These are phyloP conservation scores for Orychophragmus violaceus DNA, from an alignment of 345 rosid genomes.

Conservation along the genomic window DNA sequence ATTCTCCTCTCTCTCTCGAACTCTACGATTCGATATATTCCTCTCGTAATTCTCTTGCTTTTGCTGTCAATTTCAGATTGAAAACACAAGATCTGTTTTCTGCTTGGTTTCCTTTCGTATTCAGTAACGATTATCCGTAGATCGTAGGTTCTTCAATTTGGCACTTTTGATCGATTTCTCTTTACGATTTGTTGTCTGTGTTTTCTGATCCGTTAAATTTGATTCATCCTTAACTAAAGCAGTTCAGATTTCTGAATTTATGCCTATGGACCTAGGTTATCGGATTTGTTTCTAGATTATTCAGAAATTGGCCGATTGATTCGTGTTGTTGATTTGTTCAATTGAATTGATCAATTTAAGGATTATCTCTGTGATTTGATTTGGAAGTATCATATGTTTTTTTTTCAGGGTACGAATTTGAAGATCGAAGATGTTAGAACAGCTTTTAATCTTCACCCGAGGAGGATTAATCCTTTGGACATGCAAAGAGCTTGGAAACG, in stretches of 20 bases:
- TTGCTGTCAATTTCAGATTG: neutral
- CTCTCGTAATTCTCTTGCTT: neutral
- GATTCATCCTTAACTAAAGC: neutral
- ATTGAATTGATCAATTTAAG: neutral
- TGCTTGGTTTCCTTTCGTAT: neutral
- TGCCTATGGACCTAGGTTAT: neutral
- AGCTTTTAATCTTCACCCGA: constrained; percentile 80
- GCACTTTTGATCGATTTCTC: neutral
- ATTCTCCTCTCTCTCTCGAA: constrained; percentile 5
- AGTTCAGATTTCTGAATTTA: neutral
- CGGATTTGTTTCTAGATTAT: neutral
- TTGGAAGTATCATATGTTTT: neutral
- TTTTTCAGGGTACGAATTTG: constrained; percentile 30
- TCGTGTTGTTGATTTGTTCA: neutral
- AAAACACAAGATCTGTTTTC: neutral
- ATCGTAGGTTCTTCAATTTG: neutral
- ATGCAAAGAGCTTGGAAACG: constrained; percentile 89
- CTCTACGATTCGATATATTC: neutral
- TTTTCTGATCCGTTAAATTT: neutral
- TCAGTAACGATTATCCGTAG: neutral
- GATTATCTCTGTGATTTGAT: neutral
- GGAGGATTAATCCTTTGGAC: constrained; percentile 99
- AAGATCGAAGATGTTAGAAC: constrained; percentile 71
- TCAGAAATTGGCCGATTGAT: too few species aligned
- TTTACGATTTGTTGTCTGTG: neutral